Base-by-base conservation (phyloP, 2,329 filamentous ascomycete species). In the Macroventuria anomochaeta region DNA sequence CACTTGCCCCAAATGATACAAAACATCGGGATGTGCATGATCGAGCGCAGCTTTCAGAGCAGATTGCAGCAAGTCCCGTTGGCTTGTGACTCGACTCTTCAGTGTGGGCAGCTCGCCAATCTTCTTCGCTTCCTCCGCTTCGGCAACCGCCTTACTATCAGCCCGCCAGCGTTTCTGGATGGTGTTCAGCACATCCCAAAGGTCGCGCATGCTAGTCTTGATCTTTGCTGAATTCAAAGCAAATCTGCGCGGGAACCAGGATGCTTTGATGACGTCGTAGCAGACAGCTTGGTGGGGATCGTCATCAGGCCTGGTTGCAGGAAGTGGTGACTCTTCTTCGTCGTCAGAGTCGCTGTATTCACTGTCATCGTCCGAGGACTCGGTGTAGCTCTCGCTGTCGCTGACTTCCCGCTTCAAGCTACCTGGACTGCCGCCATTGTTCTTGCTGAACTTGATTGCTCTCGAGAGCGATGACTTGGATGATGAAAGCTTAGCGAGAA, bases 141-240 rank as follows among this genome's bases (percentile, higher is more conserved):
- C 76, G 57, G 82, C 80, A 57, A 87, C 77, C 20, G 80, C 80
- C 58, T 81, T 80, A 36, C 76, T 80, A 61, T 84, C 83, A 28
- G 78, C 73, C 65, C 85, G 86, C 85, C 85, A 88, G 31, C 81
- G 76, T 67, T 87, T 85, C 53, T 84, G 80, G 50, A 87, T 80
- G 6, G 78, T 78, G 65, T 83, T 83, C 54, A 87, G 75, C 37
- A 86, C 75, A 41, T 86, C 83, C 76, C 84, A 85, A 64, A 84
- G 83, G 36, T 81, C 78, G 42, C 79, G 78, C 58, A 87, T 75
- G 37, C 81, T 81, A 57, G 73, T 75, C 59, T 83, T 81, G 52
- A 87, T 81, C 55, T 80, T 80, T 21, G 82, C 79, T 13, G 77
- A 74, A 48, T 76, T 74, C 17, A 80, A 75, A 26, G 75, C 70